Evolutionary conservation across 441 rosid genomes (phyloP).

Genomic region (Adansonia gregorii): DNA sequence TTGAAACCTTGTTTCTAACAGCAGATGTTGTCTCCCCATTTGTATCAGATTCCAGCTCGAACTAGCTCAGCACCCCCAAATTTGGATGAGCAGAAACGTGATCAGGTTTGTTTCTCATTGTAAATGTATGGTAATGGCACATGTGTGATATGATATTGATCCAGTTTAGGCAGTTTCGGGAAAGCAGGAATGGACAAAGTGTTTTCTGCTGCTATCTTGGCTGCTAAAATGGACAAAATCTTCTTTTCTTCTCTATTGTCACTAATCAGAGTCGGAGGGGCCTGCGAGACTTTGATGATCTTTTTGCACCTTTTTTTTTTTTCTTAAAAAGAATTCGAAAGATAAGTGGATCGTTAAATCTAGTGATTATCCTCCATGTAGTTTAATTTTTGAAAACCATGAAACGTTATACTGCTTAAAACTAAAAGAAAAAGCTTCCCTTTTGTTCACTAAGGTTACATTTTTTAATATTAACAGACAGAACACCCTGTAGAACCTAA

Average conservation of each 20-base stretch:
- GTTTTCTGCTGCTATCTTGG: too few relatives aligned
- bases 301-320: neutral
- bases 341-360: neutral
- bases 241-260: too few relatives aligned
- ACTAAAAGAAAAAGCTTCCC: neutral
- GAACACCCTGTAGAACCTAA: neutral
- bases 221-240: too few relatives aligned
- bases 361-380: neutral
- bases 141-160: too few relatives aligned
- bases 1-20: constrained; percentile 8
- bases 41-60: constrained; percentile 85
- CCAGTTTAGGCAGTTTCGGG: too few relatives aligned
- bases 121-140: neutral
- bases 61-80: constrained; percentile 98
- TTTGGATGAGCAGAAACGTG: constrained; percentile 96
- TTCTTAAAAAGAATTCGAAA: neutral
- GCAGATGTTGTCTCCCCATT: constrained; percentile 32
- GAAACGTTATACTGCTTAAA: neutral
- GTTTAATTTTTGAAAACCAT: constrained; percentile 18
- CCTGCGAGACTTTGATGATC: neutral
- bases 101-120: constrained; percentile 54
- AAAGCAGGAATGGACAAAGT: too few relatives aligned
- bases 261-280: too few relatives aligned
- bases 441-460: constrained; percentile 12
- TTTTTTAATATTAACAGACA: neutral